phyloP scores from a whole-genome alignment of 345 rosid genomes.

The Brassica carinata region DNA sequence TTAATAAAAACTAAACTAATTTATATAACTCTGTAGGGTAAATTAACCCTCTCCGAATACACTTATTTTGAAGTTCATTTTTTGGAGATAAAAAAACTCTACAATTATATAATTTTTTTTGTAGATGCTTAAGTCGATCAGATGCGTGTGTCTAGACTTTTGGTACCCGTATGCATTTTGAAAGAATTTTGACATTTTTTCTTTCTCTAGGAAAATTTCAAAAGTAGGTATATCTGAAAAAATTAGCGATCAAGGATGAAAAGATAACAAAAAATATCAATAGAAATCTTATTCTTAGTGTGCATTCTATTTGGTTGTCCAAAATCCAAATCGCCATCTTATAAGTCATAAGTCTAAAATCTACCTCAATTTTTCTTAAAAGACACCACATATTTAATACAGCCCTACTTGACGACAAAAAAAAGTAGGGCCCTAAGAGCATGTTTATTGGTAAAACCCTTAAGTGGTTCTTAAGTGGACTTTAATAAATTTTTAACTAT shows the following conservation, averaged over 20 bases:
- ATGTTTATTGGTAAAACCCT: too few relatives aligned
- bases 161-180: background rate
- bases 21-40: background rate
- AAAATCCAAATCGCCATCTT: background rate
- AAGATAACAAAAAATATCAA: background rate
- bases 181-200: background rate
- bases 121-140: background rate
- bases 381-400: background rate
- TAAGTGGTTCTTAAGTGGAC: too few relatives aligned
- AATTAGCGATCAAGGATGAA: background rate
- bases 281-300: background rate
- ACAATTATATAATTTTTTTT: too few relatives aligned
- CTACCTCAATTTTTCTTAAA: background rate
- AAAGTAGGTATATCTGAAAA: background rate
- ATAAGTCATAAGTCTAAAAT: background rate
- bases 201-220: background rate
- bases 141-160: background rate
- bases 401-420: background rate
- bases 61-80: too few relatives aligned
- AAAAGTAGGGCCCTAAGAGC: background rate
- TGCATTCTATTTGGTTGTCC: background rate
- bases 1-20: background rate
- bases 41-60: background rate
- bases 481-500: too few relatives aligned
- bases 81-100: too few relatives aligned